Evolutionary conservation across 2,329 filamentous ascomycete genomes (phyloP).

Genomic region (Sporothrix dimorphospora): DNA sequence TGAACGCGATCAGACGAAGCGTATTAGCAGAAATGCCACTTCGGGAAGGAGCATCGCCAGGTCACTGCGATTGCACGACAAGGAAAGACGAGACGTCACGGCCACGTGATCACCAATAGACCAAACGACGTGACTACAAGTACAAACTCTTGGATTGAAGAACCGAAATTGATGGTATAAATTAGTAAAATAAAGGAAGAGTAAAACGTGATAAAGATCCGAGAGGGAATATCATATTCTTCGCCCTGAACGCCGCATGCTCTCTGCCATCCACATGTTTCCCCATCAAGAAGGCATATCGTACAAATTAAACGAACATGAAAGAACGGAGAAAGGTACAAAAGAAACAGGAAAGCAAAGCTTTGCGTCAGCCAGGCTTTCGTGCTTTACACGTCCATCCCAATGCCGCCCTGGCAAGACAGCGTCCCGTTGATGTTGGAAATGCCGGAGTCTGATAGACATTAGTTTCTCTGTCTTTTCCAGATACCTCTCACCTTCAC

Average conservation of each 20-base stretch:
- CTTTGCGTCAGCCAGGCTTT: neutral
- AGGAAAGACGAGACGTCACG: neutral
- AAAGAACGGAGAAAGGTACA: neutral
- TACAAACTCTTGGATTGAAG: neutral
- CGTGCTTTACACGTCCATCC: neutral
- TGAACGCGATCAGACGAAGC: neutral
- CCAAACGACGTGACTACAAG: neutral
- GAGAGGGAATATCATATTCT: neutral
- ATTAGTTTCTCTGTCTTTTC: neutral
- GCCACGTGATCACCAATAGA: neutral
- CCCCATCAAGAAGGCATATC: neutral
- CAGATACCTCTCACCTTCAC: neutral
- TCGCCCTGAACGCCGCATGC: neutral
- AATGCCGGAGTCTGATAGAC: conserved; percentile 21
- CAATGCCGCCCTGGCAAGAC: conserved; percentile 23
- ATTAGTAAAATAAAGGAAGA: neutral
- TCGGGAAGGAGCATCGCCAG: conserved; percentile 19
- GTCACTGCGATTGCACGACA: neutral
- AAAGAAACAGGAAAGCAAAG: neutral
- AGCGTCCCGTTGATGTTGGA: conserved; percentile 28
- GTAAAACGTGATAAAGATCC: neutral
- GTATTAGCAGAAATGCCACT: conserved; percentile 2
- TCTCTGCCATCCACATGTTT: neutral
- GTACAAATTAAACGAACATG: neutral
- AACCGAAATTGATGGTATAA: neutral